Conservation (phyloP, 2,329 filamentous ascomycete genomes). For the Dichotomopilus funicola region DNA sequence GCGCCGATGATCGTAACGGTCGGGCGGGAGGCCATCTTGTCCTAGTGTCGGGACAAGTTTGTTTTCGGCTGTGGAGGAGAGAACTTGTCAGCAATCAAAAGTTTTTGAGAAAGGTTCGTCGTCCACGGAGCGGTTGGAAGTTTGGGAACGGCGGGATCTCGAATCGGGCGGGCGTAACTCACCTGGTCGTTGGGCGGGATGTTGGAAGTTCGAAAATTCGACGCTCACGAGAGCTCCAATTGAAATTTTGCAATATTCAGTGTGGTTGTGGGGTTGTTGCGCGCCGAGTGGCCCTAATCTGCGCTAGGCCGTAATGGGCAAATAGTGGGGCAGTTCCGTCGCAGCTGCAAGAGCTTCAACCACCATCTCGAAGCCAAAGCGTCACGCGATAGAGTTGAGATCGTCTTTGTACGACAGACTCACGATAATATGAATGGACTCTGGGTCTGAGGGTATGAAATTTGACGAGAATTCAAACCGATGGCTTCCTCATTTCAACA, state of each 20-base stretch:
- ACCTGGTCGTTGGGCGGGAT: constrained; percentile 24
- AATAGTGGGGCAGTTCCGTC: not conserved
- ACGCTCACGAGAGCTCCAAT: constrained; percentile 21
- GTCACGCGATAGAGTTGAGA: too few species aligned
- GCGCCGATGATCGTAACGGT: constrained; percentile 96
- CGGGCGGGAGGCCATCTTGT: constrained; percentile 88
- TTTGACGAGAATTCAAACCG: too few species aligned
- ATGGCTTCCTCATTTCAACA: too few species aligned
- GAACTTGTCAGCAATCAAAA: constrained; percentile 12
- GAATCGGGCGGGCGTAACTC: constrained; percentile 12
- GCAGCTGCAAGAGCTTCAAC: not conserved
- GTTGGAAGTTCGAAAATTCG: constrained; percentile 22
- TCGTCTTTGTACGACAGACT: too few species aligned
- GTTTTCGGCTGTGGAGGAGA: constrained; percentile 14
- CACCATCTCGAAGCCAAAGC: too few species aligned
- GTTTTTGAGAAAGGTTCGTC: not conserved
- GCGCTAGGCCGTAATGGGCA: constrained; percentile 17
- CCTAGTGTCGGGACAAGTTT: constrained; percentile 21
- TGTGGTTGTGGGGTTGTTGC: constrained; percentile 23
- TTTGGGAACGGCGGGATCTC: not conserved
- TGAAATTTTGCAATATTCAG: constrained; percentile 28
- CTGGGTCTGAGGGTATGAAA: too few species aligned
- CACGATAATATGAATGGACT: too few species aligned
- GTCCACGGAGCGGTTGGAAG: not conserved
- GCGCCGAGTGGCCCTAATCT: constrained; percentile 21